These are phyloP conservation scores for Triangularia verruculosa DNA, from an alignment of 2,329 filamentous ascomycete species.

Conservation along the genomic window DNA sequence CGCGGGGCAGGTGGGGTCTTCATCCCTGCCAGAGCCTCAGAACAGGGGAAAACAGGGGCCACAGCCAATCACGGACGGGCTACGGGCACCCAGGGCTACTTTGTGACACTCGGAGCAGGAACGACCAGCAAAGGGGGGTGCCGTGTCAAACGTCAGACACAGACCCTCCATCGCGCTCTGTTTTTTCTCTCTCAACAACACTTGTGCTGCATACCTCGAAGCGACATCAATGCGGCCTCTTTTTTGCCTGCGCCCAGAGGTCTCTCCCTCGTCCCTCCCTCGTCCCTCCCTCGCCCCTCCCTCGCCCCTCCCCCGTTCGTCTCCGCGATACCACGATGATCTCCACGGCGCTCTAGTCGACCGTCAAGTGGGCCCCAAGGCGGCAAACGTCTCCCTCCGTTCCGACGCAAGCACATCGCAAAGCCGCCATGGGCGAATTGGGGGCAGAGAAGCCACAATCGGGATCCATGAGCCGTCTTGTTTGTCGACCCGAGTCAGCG, in stretches of 20 bases:
- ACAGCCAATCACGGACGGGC: constrained; percentile 21
- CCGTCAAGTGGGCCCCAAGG: constrained; percentile 4
- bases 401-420: not conserved
- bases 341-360: constrained; percentile 6
- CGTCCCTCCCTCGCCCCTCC: constrained; percentile 5
- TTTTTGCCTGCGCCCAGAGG: not conserved
- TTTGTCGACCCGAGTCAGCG: constrained; percentile 19
- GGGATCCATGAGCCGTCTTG: not conserved
- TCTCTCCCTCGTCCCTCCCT: not conserved
- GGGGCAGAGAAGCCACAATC: constrained; percentile 6
- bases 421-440: not conserved
- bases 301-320: not conserved
- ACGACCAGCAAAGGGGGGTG: constrained; percentile 34
- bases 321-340: not conserved
- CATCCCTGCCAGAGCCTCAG: constrained; percentile 28
- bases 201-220: too few relatives aligned
- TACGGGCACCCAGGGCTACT: constrained; percentile 22
- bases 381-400: constrained; percentile 14
- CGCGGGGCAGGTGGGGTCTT: constrained; percentile 14
- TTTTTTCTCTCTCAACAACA: constrained; percentile 25
- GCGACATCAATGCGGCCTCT: constrained; percentile 21
- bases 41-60: constrained; percentile 10
- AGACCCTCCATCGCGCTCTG: constrained; percentile 29
- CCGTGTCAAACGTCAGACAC: constrained; percentile 42
- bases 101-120: constrained; percentile 34